Conservation (phyloP, 768 basidiomycete species). For the Hebeloma cylindrosporum region DNA sequence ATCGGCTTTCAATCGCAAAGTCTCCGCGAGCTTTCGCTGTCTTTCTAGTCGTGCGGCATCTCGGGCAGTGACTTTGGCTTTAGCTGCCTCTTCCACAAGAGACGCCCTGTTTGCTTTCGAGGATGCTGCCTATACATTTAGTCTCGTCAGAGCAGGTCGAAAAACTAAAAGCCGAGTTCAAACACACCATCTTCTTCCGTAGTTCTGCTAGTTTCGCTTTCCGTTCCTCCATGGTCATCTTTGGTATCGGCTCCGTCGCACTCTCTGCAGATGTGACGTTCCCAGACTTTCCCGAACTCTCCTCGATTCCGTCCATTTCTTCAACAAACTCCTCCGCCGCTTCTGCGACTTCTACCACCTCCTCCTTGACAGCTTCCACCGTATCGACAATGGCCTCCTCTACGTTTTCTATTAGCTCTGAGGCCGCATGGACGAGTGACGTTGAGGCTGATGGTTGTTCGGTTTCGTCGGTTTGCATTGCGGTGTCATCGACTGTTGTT, state of each 20-base stretch:
- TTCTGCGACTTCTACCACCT: slow-evolving; percentile 23
- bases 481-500: slow-evolving; percentile 16
- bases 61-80: slow-evolving; percentile 70
- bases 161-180: slow-evolving; percentile 5
- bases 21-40: slow-evolving; percentile 89
- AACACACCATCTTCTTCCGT: slow-evolving; percentile 76
- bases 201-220: slow-evolving; percentile 77
- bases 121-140: slow-evolving; percentile 58
- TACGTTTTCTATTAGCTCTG: slow-evolving; percentile 12
- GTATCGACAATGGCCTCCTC: slow-evolving; percentile 19
- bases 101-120: slow-evolving; percentile 83
- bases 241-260: slow-evolving; percentile 27
- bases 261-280: slow-evolving; percentile 17
- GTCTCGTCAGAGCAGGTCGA: neutral
- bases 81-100: slow-evolving; percentile 81
- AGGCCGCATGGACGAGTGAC: slow-evolving; percentile 11
- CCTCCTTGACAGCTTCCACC: slow-evolving; percentile 20
- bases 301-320: slow-evolving; percentile 26
- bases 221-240: slow-evolving; percentile 66
- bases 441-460: slow-evolving; percentile 20
- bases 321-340: slow-evolving; percentile 32
- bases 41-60: slow-evolving; percentile 85
- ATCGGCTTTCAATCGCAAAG: slow-evolving; percentile 78
- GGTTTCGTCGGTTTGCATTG: slow-evolving; percentile 23
- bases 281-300: slow-evolving; percentile 15